Evolutionary conservation across 129 eudicot genomes (phyloP).

Genomic region (Helichrysum umbraculigerum): DNA sequence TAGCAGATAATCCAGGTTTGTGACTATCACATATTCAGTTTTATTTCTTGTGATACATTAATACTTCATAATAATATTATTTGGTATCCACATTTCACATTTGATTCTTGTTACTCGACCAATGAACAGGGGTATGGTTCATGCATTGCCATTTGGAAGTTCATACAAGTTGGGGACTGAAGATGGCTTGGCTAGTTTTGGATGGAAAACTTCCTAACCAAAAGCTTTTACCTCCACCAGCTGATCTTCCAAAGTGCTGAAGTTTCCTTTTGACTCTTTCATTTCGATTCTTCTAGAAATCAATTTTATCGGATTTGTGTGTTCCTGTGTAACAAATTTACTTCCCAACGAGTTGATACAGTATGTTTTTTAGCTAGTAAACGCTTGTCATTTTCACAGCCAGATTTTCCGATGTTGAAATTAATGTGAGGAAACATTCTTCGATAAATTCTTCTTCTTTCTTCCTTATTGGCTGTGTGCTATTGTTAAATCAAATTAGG

Average conservation of each 20-base stretch:
- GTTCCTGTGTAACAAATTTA: background rate
- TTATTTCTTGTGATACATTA: background rate
- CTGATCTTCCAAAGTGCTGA: slow-evolving; percentile 48
- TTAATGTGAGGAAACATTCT: no score
- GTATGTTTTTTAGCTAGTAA: no score
- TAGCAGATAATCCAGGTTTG: slow-evolving; percentile 30
- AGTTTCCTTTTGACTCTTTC: background rate
- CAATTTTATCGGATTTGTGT: background rate
- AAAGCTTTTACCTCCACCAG: slow-evolving; percentile 50
- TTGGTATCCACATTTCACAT: no score
- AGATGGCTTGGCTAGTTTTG: slow-evolving; percentile 56
- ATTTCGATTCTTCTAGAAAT: background rate
- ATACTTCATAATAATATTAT: no score
- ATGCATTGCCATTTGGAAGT: slow-evolving; percentile 44
- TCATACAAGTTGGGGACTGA: slow-evolving; percentile 53
- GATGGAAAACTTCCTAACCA: slow-evolving; percentile 45
- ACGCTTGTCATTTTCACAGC: no score
- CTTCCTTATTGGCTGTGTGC: background rate
- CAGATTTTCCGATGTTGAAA: no score
- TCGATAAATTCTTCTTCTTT: no score
- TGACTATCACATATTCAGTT: background rate
- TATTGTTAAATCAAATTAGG: no score
- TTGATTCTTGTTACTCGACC: no score
- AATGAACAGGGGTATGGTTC: slow-evolving; percentile 44
- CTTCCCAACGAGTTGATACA: no score